Evolutionary conservation across 2,329 filamentous ascomycete species (phyloP), one percentile per base, ranked within the genome.

Genomic region (Aspergillus arachidicola): DNA sequence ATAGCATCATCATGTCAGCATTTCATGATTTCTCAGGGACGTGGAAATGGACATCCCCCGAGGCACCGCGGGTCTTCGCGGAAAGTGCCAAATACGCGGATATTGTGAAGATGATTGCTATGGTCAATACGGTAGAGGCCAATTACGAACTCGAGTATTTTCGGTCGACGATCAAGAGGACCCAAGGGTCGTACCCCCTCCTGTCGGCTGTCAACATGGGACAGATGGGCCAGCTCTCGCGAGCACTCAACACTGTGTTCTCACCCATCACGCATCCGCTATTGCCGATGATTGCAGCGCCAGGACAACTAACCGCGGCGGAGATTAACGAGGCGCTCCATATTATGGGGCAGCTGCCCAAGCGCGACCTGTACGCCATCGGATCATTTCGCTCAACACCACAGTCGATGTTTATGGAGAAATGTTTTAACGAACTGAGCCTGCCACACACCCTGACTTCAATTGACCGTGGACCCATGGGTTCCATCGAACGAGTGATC

Each of bases 131-230:
- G 46, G 89, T 91, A 74, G 92, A 93, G 73, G 92, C 94, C 70
- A 95, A 96, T 77, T 95, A 96, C 73, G 92, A 96, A 79, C 85
- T 96, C 38, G 93, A 96, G 76, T 94, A 94, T 77, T 96, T 96
- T 79, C 89, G 92, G 34, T 93, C 91, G 12, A 85, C 88, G 67
- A 89, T 95, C 74, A 88, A 88, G 71, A 81, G 85, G 34, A 87
- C 90, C 66, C 89, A 90, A 67, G 71, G 73, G 10, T 85, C 90
- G 0, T 84, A 89, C 10, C 91, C 92, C 11, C 90, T 91, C 0
- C 83, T 96, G 38, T 95, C 92, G 2, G 92, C 91, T 7, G 87
- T 96, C 68, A 95, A 95, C 76, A 95, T 95, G 91, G 91, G 91
- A 30, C 89, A 92, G 69, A 87, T 88, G n/a, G 93, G 93, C 12